A percentile compares a stretch with the other conserved stretches of the same genome.
Conservation (phyloP, 2,329 filamentous ascomycete genomes). For the Fusarium domesticum region DNA sequence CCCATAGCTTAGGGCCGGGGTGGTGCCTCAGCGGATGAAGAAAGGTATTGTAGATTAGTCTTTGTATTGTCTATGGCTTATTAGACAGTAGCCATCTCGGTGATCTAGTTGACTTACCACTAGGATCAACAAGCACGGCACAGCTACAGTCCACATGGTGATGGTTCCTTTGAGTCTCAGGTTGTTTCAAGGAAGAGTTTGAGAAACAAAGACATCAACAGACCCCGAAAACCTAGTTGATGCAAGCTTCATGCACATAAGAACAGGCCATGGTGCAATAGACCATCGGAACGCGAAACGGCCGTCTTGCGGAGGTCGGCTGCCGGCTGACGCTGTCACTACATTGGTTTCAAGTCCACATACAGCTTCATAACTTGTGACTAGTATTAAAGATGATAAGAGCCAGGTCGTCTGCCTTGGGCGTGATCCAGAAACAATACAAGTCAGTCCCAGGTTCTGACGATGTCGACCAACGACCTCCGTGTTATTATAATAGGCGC, state of each 20-base stretch:
- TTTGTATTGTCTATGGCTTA: neutral
- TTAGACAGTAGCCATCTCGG: fast-evolving
- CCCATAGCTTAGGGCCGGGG: constrained; percentile 15
- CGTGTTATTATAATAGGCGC: constrained; percentile 21
- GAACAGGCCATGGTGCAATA: neutral
- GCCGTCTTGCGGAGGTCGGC: constrained; percentile 14
- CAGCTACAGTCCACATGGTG: neutral
- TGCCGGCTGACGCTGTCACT: neutral
- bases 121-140: neutral
- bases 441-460: neutral
- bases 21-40: constrained; percentile 14
- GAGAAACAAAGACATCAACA: neutral
- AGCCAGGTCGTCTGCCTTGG: too few species aligned
- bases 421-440: neutral
- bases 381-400: too few species aligned
- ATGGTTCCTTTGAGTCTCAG: too few species aligned
- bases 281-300: constrained; percentile 16
- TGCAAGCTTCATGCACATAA: neutral
- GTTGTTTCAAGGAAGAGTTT: neutral
- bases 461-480: constrained; percentile 15
- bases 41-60: constrained; percentile 10
- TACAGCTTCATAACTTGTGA: too few species aligned
- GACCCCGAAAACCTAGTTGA: neutral
- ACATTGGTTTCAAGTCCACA: too few species aligned
- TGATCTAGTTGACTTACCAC: constrained; percentile 2